Base-by-base conservation (phyloP, 177 flowering plant genomes). In the Tripterygium wilfordii region DNA sequence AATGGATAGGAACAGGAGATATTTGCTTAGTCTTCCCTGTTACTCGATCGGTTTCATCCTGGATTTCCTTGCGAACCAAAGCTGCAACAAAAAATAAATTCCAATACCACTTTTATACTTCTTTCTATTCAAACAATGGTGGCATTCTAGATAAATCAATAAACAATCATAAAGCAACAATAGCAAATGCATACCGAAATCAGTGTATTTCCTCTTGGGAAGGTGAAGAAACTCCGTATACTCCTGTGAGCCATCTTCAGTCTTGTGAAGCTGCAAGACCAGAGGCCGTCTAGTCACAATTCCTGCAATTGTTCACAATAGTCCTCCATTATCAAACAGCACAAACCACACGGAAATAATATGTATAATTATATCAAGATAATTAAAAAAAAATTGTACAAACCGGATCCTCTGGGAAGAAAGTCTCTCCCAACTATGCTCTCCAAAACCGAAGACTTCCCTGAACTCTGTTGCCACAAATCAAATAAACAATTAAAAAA, bases 331-430 rank as follows among this genome's bases (percentile, higher is more conserved):
- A n/a, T n/a, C n/a, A n/a, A n/a, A n/a, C n/a, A n/a, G n/a, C n/a
- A n/a, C n/a, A n/a, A n/a, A n/a, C n/a, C n/a, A n/a, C n/a, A n/a
- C n/a, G n/a, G n/a, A n/a, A n/a, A n/a, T n/a, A n/a, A n/a, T n/a
- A n/a, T n/a, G n/a, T n/a, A n/a, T n/a, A n/a, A n/a, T n/a, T n/a
- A n/a, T n/a, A n/a, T n/a, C n/a, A 29, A 16, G 31, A 38, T 0
- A 54, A 23, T 26, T 15, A 13, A n/a, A 10, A 29, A 45, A 13
- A 18, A 8, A 21, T n/a, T n/a, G 22, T 7, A 19, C 78, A 48
- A 39, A 89, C 98, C 98, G 17, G 98, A 91, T 69, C 98, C 98
- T 49, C 98, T 59, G 2, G 98, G 98, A 52, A 91, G 96, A 55
- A 88, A 91, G 69, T 91, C 96, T 3, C 89, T 74, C n/a, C 95